Evolutionary conservation across 306 rosid species (phyloP).

Genomic region (Hippophae tibetana): DNA sequence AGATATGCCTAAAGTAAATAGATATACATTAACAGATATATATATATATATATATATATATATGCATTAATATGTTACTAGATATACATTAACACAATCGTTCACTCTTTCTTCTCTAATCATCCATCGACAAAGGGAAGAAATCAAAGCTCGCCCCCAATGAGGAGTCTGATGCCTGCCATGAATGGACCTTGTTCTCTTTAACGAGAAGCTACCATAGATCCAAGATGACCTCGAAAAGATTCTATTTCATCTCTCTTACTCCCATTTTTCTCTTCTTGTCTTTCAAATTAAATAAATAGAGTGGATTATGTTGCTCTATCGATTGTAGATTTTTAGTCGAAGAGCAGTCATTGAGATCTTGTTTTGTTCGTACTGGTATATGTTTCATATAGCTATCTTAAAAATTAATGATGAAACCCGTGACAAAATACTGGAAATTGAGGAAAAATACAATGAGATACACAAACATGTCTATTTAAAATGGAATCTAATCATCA

Average conservation of each 20-base stretch:
- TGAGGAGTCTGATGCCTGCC: conserved; percentile 27
- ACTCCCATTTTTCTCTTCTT: neutral
- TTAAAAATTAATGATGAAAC: conserved; percentile 56
- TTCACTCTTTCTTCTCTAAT: no score
- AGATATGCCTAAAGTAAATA: no score
- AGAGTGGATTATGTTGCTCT: neutral
- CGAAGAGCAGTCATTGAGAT: no score
- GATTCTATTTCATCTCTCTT: conserved; percentile 15
- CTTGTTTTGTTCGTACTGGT: no score
- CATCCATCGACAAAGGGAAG: no score
- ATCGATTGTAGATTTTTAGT: no score
- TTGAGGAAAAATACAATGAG: conserved; percentile 69
- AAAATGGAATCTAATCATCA: conserved; percentile 53
- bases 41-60: no score
- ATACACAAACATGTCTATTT: conserved; percentile 53
- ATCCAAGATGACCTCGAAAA: conserved; percentile 50
- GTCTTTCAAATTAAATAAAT: neutral
- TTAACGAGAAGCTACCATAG: conserved; percentile 48
- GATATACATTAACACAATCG: no score
- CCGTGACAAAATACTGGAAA: conserved; percentile 54
- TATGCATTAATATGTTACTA: no score
- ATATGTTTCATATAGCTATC: no score
- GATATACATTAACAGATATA: no score
- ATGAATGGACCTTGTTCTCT: conserved; percentile 24
- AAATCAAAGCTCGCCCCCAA: neutral